These are phyloP conservation scores for Cercospora sesami DNA, from an alignment of 2,329 filamentous ascomycete genomes.

Conservation along the genomic window DNA sequence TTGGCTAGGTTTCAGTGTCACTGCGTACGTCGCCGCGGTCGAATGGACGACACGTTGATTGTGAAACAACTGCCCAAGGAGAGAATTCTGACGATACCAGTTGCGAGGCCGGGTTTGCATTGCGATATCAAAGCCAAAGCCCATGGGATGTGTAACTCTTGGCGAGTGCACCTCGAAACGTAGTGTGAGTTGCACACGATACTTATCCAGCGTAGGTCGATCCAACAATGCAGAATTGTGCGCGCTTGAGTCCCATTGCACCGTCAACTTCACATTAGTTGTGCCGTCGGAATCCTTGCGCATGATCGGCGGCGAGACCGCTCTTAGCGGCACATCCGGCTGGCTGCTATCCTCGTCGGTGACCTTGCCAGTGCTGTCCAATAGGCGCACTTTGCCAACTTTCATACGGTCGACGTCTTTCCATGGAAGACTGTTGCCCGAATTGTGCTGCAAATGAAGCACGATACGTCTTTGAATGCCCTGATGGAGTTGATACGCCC, in stretches of 20 bases:
- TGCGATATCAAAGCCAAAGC: constrained; percentile 76
- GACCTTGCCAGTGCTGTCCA: constrained; percentile 82
- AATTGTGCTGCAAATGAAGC: constrained; percentile 86
- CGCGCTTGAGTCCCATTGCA: constrained; percentile 94
- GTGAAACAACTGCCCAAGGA: constrained; percentile 86
- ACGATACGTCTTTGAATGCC: constrained; percentile 86
- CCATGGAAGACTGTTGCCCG: constrained; percentile 85
- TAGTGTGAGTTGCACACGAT: constrained; percentile 83
- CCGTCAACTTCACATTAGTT: constrained; percentile 78
- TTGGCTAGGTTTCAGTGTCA: constrained; percentile 81
- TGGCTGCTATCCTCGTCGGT: constrained; percentile 69
- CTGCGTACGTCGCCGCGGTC: constrained; percentile 79
- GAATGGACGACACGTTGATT: constrained; percentile 83
- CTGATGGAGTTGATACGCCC: constrained; percentile 92
- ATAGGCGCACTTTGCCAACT: constrained; percentile 76
- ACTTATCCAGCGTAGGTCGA: constrained; percentile 86
- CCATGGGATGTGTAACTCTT: constrained; percentile 83
- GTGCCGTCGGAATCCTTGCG: constrained; percentile 89
- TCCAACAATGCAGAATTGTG: constrained; percentile 93
- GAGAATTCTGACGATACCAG: constrained; percentile 80
- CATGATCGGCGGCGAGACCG: constrained; percentile 75
- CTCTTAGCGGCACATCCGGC: constrained; percentile 72
- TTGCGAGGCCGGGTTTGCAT: constrained; percentile 81
- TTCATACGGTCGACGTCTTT: constrained; percentile 75
- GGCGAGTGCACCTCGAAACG: constrained; percentile 82